phyloP scores from a whole-genome alignment of 1,139 yeast genomes.

The Suhomyces kunorum region DNA sequence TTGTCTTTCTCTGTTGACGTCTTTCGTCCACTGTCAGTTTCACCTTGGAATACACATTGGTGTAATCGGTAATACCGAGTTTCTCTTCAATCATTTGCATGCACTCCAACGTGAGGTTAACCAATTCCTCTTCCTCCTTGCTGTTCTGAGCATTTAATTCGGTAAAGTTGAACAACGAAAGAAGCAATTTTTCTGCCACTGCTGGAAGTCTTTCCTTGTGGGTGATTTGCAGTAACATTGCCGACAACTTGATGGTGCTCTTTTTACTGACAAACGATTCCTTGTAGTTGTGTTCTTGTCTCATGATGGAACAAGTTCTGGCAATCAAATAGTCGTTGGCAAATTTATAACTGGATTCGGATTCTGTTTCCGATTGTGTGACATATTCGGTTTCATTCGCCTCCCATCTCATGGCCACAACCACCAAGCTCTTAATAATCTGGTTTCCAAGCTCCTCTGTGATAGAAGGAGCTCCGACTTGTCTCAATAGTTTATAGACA shows the following conservation, averaged over 20 bases:
- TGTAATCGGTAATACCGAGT: slow-evolving; percentile 72
- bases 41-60: slow-evolving; percentile 64
- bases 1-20: slow-evolving; percentile 74
- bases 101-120: slow-evolving; percentile 66
- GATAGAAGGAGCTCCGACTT: slow-evolving; percentile 75
- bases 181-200: slow-evolving; percentile 50
- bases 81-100: slow-evolving; percentile 65
- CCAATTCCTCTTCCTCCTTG: slow-evolving; percentile 50
- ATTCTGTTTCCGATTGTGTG: slow-evolving; percentile 18
- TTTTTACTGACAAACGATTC: slow-evolving; percentile 62
- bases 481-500: slow-evolving; percentile 70
- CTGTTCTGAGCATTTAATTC: slow-evolving; percentile 45
- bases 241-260: slow-evolving; percentile 61
- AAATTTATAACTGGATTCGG: slow-evolving; percentile 25
- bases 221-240: slow-evolving; percentile 54
- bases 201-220: slow-evolving; percentile 36
- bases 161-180: slow-evolving; percentile 60
- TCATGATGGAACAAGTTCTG: slow-evolving; percentile 61
- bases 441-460: slow-evolving; percentile 66
- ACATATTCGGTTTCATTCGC: slow-evolving; percentile 38
- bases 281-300: slow-evolving; percentile 57
- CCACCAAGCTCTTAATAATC: slow-evolving; percentile 66
- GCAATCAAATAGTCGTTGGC: slow-evolving; percentile 67
- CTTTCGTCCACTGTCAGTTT: slow-evolving; percentile 58
- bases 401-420: slow-evolving; percentile 66